Conservation (phyloP, 805 yeast genomes). For the Hanseniaspora lindneri region DNA sequence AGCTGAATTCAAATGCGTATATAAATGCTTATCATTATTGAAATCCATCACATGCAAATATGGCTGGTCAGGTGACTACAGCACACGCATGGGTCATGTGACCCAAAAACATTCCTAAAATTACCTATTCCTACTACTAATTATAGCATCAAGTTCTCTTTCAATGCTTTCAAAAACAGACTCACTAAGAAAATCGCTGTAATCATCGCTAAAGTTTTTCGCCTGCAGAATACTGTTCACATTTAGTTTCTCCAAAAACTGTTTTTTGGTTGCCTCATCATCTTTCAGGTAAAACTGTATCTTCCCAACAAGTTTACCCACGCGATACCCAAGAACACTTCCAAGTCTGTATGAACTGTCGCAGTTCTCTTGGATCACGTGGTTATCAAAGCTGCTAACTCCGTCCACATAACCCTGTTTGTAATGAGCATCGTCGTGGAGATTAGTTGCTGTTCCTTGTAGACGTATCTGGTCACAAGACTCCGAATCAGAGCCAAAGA, state of each 20-base stretch:
- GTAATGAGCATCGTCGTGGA: slow-evolving; percentile 48
- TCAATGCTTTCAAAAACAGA: slow-evolving; percentile 38
- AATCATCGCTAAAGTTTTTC: slow-evolving; percentile 41
- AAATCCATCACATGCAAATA: no score
- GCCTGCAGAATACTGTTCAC: slow-evolving; percentile 47
- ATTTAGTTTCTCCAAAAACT: slow-evolving; percentile 39
- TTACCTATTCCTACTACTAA: slow-evolving; percentile 18
- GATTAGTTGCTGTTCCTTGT: slow-evolving; percentile 23
- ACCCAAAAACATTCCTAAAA: neutral
- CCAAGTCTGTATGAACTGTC: slow-evolving; percentile 72
- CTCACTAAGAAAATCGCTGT: slow-evolving; percentile 28
- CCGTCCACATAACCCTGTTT: slow-evolving; percentile 84
- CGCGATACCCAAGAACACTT: slow-evolving; percentile 50
- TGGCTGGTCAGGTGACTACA: no score
- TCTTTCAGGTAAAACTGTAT: slow-evolving; percentile 30
- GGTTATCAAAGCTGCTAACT: slow-evolving; percentile 52
- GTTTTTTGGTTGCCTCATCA: slow-evolving; percentile 19
- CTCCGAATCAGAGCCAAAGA: slow-evolving; percentile 3
- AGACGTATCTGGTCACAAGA: neutral
- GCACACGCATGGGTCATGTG: no score
- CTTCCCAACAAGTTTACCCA: slow-evolving; percentile 53
- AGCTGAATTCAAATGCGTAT: no score
- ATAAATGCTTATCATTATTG: no score
- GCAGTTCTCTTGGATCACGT: slow-evolving; percentile 64
- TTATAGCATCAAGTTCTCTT: slow-evolving; percentile 19